Evolutionary conservation across 257 asterid species (phyloP).

Genomic region (Solanum sejunctum): DNA sequence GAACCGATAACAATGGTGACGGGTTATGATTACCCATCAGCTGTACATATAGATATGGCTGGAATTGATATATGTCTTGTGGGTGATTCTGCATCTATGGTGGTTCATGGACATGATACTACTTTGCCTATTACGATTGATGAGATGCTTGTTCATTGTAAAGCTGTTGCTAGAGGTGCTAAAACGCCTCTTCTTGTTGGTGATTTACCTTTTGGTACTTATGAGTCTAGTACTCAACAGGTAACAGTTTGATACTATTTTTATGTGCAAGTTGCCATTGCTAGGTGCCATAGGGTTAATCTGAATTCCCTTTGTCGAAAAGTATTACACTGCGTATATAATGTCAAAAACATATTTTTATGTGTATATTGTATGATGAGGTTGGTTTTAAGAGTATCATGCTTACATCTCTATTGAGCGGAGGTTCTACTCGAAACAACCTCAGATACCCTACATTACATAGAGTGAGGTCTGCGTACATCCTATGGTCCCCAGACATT

Average conservation of each 20-base stretch:
- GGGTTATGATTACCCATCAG: slow-evolving; percentile 88
- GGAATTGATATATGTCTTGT: slow-evolving; percentile 84
- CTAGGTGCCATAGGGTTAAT: background rate
- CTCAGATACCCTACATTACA: background rate
- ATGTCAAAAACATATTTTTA: background rate
- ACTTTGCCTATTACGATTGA: slow-evolving; percentile 80
- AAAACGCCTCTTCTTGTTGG: slow-evolving; percentile 74
- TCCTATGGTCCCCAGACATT: background rate
- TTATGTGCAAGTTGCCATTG: background rate
- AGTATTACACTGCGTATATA: background rate
- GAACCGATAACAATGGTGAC: slow-evolving; percentile 83
- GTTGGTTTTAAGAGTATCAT: background rate
- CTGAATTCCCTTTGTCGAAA: background rate
- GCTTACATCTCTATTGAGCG: background rate
- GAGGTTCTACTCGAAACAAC: background rate
- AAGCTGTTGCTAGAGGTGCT: slow-evolving; percentile 89
- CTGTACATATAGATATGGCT: slow-evolving; percentile 68
- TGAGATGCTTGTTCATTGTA: slow-evolving; percentile 93
- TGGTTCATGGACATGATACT: slow-evolving; percentile 95
- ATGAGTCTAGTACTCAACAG: slow-evolving; percentile 71
- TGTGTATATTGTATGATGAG: background rate
- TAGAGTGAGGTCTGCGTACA: background rate
- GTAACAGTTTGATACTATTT: slow-evolving; percentile 6
- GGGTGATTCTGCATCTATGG: slow-evolving; percentile 98
- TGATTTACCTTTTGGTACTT: slow-evolving; percentile 84